A percentile compares a stretch with the other conserved stretches of the same genome.
Conservation (phyloP, 371 early-diverging fungal species). For the Rhizopus stolonifer region DNA sequence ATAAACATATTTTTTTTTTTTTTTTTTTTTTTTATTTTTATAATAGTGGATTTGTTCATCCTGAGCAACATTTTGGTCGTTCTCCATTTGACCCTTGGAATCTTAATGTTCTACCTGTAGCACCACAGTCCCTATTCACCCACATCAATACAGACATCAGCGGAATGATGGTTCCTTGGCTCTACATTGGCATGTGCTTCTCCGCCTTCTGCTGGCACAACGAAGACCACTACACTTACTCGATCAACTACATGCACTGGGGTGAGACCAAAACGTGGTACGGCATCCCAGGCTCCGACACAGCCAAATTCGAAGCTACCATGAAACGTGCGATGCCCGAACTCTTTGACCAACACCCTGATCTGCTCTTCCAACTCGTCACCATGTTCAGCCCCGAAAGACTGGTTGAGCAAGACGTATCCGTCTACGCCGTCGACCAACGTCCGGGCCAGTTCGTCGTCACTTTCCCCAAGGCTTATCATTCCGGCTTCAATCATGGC, state of each 20-base stretch:
- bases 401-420: conserved; percentile 73
- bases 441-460: conserved; percentile 93
- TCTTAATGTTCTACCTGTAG: conserved; percentile 81
- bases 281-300: conserved; percentile 86
- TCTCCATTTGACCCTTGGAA: conserved; percentile 79
- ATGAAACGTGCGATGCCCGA: conserved; percentile 85
- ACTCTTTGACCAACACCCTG: conserved; percentile 88
- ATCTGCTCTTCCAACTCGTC: conserved; percentile 89
- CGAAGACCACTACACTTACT: conserved; percentile 96
- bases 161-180: conserved; percentile 97
- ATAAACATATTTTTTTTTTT: too few relatives aligned
- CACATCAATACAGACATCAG: conserved; percentile 87
- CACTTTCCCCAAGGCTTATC: conserved; percentile 95
- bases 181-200: conserved; percentile 96
- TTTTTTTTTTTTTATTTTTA: neutral
- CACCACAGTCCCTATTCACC: conserved; percentile 79
- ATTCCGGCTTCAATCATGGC: conserved; percentile 97
- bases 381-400: conserved; percentile 85
- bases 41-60: conserved; percentile 23
- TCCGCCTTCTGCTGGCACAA: conserved; percentile 98
- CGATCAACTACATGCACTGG: conserved; percentile 95
- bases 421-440: conserved; percentile 83
- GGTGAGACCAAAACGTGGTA: conserved; percentile 99
- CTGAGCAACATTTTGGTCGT: conserved; percentile 19
- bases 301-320: conserved; percentile 79